Conservation (phyloP, 352 stramenopile species). For the Phytophthora crassamura region DNA sequence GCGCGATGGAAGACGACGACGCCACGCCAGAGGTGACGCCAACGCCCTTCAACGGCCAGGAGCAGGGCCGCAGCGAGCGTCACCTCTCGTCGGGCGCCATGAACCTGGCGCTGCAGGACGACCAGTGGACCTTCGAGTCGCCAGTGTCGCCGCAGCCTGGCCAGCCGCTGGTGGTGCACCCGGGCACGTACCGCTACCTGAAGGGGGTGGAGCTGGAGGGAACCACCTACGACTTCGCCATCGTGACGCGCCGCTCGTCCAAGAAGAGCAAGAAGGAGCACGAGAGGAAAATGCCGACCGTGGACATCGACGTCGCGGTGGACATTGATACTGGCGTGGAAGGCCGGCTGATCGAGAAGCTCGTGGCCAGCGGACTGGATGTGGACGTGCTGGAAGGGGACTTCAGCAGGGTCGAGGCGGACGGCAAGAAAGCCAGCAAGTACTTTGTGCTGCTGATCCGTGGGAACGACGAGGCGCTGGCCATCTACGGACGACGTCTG, state of each 20-base stretch:
- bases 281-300: not conserved
- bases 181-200: constrained; percentile 63
- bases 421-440: constrained; percentile 56
- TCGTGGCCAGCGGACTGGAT: constrained; percentile 70
- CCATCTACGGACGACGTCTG: constrained; percentile 63
- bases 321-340: constrained; percentile 39
- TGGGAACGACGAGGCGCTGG: constrained; percentile 67
- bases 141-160: constrained; percentile 46
- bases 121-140: constrained; percentile 61
- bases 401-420: constrained; percentile 50
- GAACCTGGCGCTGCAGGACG: constrained; percentile 62
- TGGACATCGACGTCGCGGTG: constrained; percentile 20
- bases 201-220: constrained; percentile 60
- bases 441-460: constrained; percentile 81
- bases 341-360: constrained; percentile 57
- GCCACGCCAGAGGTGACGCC: constrained; percentile 41
- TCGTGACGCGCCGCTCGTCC: constrained; percentile 58
- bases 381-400: constrained; percentile 80
- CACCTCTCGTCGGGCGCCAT: constrained; percentile 58
- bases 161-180: constrained; percentile 32
- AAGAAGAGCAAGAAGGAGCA: constrained; percentile 33
- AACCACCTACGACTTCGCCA: constrained; percentile 73
- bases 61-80: constrained; percentile 35
- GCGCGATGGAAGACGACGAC: constrained; percentile 46
- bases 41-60: constrained; percentile 15